phyloP scores from a whole-genome alignment of 2,329 filamentous ascomycete genomes.

The Scytalidium lignicola region DNA sequence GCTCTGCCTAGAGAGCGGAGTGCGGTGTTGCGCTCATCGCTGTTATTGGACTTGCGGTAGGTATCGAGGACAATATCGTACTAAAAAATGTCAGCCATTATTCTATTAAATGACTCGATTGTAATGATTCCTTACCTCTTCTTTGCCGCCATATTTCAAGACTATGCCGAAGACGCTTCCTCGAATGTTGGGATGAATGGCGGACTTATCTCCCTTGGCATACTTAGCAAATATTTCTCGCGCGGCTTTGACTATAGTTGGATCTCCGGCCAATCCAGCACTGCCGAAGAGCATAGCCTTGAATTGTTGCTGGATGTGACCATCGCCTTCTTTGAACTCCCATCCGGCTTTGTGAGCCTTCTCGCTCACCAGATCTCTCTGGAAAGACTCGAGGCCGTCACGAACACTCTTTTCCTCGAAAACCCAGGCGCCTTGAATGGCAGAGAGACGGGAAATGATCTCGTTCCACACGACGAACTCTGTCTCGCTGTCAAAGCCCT shows the following conservation, averaged over 20 bases:
- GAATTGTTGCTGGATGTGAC: conserved; percentile 89
- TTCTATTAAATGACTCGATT: neutral
- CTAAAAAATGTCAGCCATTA: conserved; percentile 30
- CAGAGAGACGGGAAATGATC: conserved; percentile 70
- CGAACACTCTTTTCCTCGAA: conserved; percentile 73
- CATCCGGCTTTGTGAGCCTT: conserved; percentile 87
- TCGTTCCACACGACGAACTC: conserved; percentile 97
- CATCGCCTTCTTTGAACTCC: conserved; percentile 78
- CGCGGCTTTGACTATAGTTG: conserved; percentile 70
- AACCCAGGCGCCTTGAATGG: conserved; percentile 81
- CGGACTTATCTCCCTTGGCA: conserved; percentile 68
- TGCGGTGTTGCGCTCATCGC: conserved; percentile 87
- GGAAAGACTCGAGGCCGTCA: conserved; percentile 77
- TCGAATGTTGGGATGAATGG: conserved; percentile 88
- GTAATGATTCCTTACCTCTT: conserved; percentile 55
- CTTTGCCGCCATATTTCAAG: conserved; percentile 76
- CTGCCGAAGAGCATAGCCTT: conserved; percentile 85
- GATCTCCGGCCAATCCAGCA: conserved; percentile 76
- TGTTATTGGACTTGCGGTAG: conserved; percentile 69
- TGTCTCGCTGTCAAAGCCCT: conserved; percentile 77
- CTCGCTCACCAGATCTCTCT: conserved; percentile 68
- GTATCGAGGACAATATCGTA: conserved; percentile 74
- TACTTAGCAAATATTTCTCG: conserved; percentile 90
- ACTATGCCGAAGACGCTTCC: conserved; percentile 81
- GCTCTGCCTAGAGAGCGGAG: conserved; percentile 78